These are phyloP conservation scores for Trypanosoma avium DNA, from an alignment of 208 protist species.

Conservation along the genomic window DNA sequence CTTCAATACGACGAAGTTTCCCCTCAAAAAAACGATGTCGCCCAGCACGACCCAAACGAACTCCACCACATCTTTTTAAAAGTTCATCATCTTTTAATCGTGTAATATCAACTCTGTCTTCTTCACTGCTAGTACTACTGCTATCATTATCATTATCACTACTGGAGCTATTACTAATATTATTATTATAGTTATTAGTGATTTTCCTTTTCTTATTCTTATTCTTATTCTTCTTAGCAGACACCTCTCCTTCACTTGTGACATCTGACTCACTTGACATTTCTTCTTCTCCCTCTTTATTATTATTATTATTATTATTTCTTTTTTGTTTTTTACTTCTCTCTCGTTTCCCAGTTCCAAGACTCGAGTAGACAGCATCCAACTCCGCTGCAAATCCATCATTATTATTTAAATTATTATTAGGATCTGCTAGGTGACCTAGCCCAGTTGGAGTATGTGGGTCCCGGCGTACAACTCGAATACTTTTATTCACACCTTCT, in stretches of 20 bases:
- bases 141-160: constrained; percentile 9
- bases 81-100: constrained; percentile 72
- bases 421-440: constrained; percentile 67
- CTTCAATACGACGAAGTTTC: constrained; percentile 74
- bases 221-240: constrained; percentile 9
- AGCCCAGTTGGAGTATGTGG: constrained; percentile 64
- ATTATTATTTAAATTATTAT: constrained; percentile 39
- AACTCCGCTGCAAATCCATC: constrained; percentile 65
- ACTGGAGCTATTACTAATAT: constrained; percentile 20
- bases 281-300: background rate
- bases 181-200: constrained; percentile 12
- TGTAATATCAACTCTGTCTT: constrained; percentile 31
- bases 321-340: constrained; percentile 2
- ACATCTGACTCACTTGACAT: too few species aligned
- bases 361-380: constrained; percentile 52
- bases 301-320: background rate
- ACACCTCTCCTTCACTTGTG: background rate
- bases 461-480: constrained; percentile 78
- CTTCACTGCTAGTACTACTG: constrained; percentile 1
- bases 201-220: background rate
- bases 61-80: constrained; percentile 70
- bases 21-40: constrained; percentile 87
- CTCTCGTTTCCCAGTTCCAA: background rate
- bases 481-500: constrained; percentile 62
- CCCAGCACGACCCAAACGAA: constrained; percentile 78